Conservation (phyloP, 495 filamentous ascomycete genomes). For the Daldinia bambusicola region DNA sequence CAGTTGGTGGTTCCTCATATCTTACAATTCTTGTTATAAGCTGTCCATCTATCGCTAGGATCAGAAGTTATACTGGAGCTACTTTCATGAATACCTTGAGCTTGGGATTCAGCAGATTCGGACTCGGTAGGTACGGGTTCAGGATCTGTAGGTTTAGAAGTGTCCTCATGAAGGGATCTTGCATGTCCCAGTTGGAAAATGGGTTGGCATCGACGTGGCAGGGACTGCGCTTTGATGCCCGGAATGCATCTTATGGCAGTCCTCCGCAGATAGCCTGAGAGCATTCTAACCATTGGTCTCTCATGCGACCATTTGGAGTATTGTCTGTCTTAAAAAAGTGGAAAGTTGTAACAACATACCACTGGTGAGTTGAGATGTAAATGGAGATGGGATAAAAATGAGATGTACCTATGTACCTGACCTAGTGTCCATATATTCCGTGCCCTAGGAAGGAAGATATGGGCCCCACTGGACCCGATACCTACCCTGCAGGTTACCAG, state of each 20-base stretch:
- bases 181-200: constrained; percentile 19
- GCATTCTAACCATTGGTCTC: constrained; percentile 28
- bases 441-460: not conserved
- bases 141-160: not conserved
- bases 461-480: not conserved
- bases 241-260: constrained; percentile 26
- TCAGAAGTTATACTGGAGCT: not conserved
- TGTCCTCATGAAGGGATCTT: constrained; percentile 16
- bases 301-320: constrained; percentile 5
- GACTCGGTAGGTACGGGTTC: not conserved
- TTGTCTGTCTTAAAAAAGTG: not conserved
- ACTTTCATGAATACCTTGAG: too few species aligned
- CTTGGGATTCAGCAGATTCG: not conserved
- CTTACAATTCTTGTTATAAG: constrained; percentile 27
- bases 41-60: not conserved
- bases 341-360: not conserved
- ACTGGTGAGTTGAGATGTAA: not conserved
- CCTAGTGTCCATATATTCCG: not conserved
- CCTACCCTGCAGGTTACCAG: not conserved
- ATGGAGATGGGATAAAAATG: constrained; percentile 4
- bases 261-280: constrained; percentile 11
- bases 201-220: constrained; percentile 19
- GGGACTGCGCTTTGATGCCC: constrained; percentile 9
- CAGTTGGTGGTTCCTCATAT: not conserved
- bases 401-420: constrained; percentile 16